A percentile compares a stretch with the other conserved stretches of the same genome.
These are phyloP conservation scores for Yamadazyma taylorii DNA, from an alignment of 1,139 yeast genomes.

Conservation along the genomic window DNA sequence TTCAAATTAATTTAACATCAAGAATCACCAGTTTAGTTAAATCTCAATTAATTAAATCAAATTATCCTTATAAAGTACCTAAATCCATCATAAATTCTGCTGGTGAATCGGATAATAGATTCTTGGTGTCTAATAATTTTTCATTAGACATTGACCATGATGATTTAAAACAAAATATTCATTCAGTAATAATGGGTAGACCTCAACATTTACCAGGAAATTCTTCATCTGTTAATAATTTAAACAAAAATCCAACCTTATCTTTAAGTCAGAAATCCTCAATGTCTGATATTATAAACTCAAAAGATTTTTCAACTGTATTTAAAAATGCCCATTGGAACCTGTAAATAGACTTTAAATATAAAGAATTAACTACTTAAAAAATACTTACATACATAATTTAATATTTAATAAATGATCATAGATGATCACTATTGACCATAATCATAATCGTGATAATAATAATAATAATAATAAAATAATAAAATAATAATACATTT, in stretches of 20 bases:
- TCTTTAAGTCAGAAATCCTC: slow-evolving; percentile 26
- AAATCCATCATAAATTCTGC: slow-evolving; percentile 28
- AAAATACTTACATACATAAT: neutral
- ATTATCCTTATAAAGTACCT: slow-evolving; percentile 47
- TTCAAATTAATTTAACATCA: slow-evolving; percentile 31
- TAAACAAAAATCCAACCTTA: slow-evolving; percentile 34
- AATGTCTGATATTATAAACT: slow-evolving; percentile 29
- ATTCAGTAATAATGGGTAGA: slow-evolving; percentile 38
- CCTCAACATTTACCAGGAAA: slow-evolving; percentile 10
- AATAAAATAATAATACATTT: slow-evolving; percentile 4
- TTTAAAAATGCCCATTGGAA: slow-evolving; percentile 37
- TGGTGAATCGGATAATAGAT: slow-evolving; percentile 28
- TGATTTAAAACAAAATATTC: slow-evolving; percentile 26
- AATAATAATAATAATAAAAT: slow-evolving; percentile 1
- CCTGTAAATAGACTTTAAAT: slow-evolving; percentile 2
- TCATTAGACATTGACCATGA: slow-evolving; percentile 26
- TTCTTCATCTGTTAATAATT: slow-evolving; percentile 18
- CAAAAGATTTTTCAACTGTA: slow-evolving; percentile 19
- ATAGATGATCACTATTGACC: too few species aligned
- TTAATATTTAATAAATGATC: slow-evolving; percentile 1
- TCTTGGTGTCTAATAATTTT: slow-evolving; percentile 36
- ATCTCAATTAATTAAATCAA: slow-evolving; percentile 37
- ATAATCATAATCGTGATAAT: too few species aligned
- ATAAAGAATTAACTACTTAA: neutral
- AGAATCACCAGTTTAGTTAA: slow-evolving; percentile 46